These are phyloP conservation scores for Euphorbia peplus DNA, from an alignment of 345 rosid genomes.

Conservation along the genomic window DNA sequence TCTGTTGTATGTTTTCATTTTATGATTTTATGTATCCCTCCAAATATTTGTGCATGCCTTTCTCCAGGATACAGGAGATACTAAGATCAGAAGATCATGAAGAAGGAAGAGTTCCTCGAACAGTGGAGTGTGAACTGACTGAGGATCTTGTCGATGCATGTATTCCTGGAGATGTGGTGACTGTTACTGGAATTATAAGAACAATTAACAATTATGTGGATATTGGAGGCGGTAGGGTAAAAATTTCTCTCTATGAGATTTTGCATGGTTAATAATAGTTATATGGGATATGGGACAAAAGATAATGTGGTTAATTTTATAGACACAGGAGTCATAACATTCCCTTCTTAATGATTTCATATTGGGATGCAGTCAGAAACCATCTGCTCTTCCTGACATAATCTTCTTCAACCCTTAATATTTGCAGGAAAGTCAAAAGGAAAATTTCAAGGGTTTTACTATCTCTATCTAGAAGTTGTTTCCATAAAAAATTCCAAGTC, in stretches of 20 bases:
- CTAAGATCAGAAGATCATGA: constrained; percentile 79
- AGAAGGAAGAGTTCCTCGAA: constrained; percentile 97
- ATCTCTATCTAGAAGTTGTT: constrained; percentile 81
- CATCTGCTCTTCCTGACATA: constrained; percentile 18
- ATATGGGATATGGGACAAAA: not conserved
- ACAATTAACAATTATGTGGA: constrained; percentile 87
- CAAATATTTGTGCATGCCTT: not conserved
- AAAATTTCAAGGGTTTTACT: constrained; percentile 88
- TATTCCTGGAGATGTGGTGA: constrained; percentile 98
- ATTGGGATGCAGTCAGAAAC: not conserved
- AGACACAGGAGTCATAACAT: not conserved
- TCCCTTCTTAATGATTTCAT: not conserved
- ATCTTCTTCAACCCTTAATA: constrained; percentile 8
- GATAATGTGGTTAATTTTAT: not conserved
- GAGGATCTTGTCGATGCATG: constrained; percentile 89
- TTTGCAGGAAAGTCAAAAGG: constrained; percentile 82
- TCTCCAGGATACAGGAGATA: constrained; percentile 71
- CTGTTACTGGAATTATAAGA: constrained; percentile 88
- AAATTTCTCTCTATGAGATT: constrained; percentile 9
- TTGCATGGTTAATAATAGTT: not conserved
- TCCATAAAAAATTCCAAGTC: constrained; percentile 76
- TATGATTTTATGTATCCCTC: not conserved
- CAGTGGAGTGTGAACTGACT: constrained; percentile 90
- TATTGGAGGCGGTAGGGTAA: constrained; percentile 82
- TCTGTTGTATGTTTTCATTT: not conserved